Conservation (phyloP, 148 eudicot species). For the Agrostemma githago region DNA sequence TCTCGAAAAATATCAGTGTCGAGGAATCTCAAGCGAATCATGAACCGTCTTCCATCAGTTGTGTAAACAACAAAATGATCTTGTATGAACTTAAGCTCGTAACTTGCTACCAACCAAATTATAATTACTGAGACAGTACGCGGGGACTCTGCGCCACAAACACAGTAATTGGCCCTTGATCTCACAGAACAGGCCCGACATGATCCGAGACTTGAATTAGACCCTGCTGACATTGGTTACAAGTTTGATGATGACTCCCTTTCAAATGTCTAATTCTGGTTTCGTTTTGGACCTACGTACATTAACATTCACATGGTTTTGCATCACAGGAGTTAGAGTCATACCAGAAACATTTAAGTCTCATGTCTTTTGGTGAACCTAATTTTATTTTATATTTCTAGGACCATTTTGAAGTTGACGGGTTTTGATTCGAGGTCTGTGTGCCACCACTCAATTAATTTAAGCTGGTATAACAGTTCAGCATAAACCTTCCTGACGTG, state of each 20-base stretch:
- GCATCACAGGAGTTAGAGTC: neutral
- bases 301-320: slow-evolving; percentile 9
- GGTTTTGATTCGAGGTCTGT: too few relatives aligned
- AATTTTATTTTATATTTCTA: too few relatives aligned
- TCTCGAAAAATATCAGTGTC: slow-evolving; percentile 12
- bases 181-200: neutral
- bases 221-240: neutral
- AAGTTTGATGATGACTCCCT: neutral
- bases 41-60: slow-evolving; percentile 21
- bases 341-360: slow-evolving; percentile 4
- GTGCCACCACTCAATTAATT: too few relatives aligned
- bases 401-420: too few relatives aligned
- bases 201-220: neutral
- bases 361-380: neutral
- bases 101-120: too few relatives aligned
- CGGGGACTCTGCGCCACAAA: too few relatives aligned
- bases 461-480: too few relatives aligned
- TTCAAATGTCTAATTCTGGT: neutral
- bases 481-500: too few relatives aligned
- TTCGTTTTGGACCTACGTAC: neutral
- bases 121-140: too few relatives aligned
- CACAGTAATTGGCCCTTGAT: too few relatives aligned
- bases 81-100: neutral
- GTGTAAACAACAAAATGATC: slow-evolving; percentile 24
- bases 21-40: slow-evolving; percentile 13